Conservation (phyloP, 768 basidiomycete genomes). For the Leccinum disarticulatum region DNA sequence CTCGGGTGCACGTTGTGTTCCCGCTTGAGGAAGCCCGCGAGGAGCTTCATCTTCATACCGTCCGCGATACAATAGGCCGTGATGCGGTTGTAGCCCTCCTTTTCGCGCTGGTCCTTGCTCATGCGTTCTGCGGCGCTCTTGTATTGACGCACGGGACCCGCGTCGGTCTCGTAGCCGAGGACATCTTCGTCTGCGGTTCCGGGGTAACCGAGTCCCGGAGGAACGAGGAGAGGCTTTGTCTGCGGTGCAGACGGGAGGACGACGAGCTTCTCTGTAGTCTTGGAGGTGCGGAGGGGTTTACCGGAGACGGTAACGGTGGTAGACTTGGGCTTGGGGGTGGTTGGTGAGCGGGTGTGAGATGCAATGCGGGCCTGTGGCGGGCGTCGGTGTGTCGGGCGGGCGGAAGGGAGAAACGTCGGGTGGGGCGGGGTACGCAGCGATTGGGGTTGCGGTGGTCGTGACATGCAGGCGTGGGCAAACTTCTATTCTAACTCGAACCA, state of each 20-base stretch:
- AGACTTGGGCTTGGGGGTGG: constrained; percentile 19
- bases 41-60: constrained; percentile 77
- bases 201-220: constrained; percentile 14
- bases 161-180: constrained; percentile 66
- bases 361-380: constrained; percentile 22
- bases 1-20: constrained; percentile 90
- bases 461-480: no score
- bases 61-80: constrained; percentile 92
- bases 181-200: constrained; percentile 42
- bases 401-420: constrained; percentile 21
- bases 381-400: constrained; percentile 24
- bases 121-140: constrained; percentile 88
- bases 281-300: constrained; percentile 78
- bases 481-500: no score
- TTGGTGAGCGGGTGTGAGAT: constrained; percentile 14
- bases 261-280: constrained; percentile 89
- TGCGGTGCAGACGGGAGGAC: constrained; percentile 89
- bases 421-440: constrained; percentile 19
- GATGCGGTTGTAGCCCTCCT: constrained; percentile 76
- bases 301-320: constrained; percentile 20
- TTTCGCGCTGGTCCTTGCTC: constrained; percentile 81
- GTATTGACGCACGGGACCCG: constrained; percentile 63
- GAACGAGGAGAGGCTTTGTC: constrained; percentile 59
- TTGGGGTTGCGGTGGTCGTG: not conserved
- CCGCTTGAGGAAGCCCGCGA: constrained; percentile 84